These are phyloP conservation scores for Dictyostelium discoideum DNA, from an alignment of 78 protist species.

Conservation along the genomic window DNA sequence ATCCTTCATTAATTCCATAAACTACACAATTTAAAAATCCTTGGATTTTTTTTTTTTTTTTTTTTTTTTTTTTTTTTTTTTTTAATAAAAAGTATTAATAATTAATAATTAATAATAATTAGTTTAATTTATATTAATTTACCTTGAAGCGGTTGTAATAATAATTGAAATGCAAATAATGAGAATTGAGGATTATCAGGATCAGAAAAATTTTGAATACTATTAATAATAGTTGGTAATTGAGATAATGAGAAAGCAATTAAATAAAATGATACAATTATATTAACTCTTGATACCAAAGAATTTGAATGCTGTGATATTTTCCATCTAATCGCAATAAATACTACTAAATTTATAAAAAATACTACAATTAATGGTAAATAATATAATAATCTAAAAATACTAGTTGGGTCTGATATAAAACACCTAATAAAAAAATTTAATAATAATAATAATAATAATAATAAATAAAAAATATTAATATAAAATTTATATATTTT, in stretches of 20 bases:
- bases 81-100: too few species aligned
- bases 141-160: constrained; percentile 83
- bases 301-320: constrained; percentile 69
- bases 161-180: constrained; percentile 52
- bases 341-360: constrained; percentile 47
- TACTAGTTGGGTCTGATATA: constrained; percentile 48
- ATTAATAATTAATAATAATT: not conserved
- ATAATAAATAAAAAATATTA: not conserved
- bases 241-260: constrained; percentile 75
- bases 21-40: constrained; percentile 64
- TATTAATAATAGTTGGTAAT: constrained; percentile 75
- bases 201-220: constrained; percentile 64
- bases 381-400: constrained; percentile 46
- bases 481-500: not conserved
- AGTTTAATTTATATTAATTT: not conserved
- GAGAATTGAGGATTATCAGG: constrained; percentile 57
- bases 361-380: constrained; percentile 54
- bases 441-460: too few species aligned
- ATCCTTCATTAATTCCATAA: constrained; percentile 63
- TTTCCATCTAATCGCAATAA: constrained; percentile 48
- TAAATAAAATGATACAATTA: constrained; percentile 76
- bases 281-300: constrained; percentile 48
- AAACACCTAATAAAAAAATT: constrained; percentile 19
- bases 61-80: too few species aligned
- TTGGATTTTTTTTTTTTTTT: not conserved